Conservation (phyloP, 2,329 filamentous ascomycete genomes). For the Aspergillus jensenii region DNA sequence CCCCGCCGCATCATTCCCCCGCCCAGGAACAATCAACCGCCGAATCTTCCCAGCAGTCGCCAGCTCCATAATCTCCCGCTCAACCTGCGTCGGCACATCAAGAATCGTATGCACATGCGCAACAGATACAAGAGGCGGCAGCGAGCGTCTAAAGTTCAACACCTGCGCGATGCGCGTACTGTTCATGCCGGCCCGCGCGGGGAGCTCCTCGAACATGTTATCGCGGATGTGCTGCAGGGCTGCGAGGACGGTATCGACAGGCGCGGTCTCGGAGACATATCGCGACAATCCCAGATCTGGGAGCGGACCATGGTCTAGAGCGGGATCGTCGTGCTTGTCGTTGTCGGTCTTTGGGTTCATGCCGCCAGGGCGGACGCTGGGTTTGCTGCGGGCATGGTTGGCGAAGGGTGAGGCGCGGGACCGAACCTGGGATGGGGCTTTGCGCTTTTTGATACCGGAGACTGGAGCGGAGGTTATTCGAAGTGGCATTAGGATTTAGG, state of each 20-base stretch:
- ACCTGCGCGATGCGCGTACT: conserved; percentile 60
- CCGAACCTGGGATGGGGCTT: conserved; percentile 28
- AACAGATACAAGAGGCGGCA: conserved; percentile 60
- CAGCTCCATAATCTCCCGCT: conserved; percentile 59
- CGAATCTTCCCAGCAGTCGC: conserved; percentile 52
- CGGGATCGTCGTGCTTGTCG: conserved; percentile 13
- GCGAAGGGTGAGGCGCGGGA: conserved; percentile 43
- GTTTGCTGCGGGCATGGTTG: conserved; percentile 42
- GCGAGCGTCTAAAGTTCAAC: conserved; percentile 53
- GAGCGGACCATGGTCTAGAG: conserved; percentile 41
- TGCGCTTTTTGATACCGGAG: conserved; percentile 45
- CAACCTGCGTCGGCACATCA: conserved; percentile 56
- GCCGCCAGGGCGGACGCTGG: conserved; percentile 25
- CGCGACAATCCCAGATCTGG: conserved; percentile 53
- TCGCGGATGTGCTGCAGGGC: conserved; percentile 54
- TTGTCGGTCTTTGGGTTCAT: conserved; percentile 19
- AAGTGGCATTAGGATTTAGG: conserved; percentile 41
- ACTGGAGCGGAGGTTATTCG: conserved; percentile 49
- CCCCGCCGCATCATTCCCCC: conserved; percentile 56
- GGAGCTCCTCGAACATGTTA: conserved; percentile 58
- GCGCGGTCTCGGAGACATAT: conserved; percentile 48
- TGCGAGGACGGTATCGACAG: conserved; percentile 51
- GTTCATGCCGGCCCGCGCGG: conserved; percentile 60
- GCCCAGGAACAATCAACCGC: conserved; percentile 56
- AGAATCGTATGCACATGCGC: conserved; percentile 62